These are phyloP conservation scores for Dactylonectria estremocensis DNA, from an alignment of 2,329 filamentous ascomycete genomes.

Conservation along the genomic window DNA sequence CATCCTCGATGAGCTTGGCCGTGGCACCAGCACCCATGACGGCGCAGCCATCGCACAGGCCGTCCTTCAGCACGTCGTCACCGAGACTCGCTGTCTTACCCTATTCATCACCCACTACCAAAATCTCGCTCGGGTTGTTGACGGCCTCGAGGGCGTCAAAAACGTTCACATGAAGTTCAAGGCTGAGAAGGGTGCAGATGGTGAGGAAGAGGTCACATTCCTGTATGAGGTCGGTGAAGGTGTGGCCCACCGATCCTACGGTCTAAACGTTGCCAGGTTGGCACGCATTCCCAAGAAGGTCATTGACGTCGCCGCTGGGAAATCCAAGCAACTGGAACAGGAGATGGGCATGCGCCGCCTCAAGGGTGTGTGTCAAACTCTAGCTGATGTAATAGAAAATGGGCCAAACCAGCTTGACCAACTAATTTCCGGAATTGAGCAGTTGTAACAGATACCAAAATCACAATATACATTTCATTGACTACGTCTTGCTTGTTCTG, in stretches of 20 bases:
- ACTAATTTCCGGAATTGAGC: conserved; percentile 70
- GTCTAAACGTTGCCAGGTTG: conserved; percentile 90
- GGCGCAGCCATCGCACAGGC: conserved; percentile 96
- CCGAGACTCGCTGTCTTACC: conserved; percentile 81
- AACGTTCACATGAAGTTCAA: conserved; percentile 98
- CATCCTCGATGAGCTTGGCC: conserved; percentile 93
- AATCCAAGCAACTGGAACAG: conserved; percentile 86
- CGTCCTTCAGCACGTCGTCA: conserved; percentile 87
- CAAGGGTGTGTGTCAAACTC: conserved; percentile 60
- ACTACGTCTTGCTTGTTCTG: neutral
- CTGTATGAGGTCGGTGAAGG: conserved; percentile 93
- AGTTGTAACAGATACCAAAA: conserved; percentile 60
- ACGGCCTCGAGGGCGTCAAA: conserved; percentile 78
- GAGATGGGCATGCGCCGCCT: conserved; percentile 77
- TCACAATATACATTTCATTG: neutral
- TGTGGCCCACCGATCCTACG: conserved; percentile 94
- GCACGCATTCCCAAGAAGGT: conserved; percentile 85
- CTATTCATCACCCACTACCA: conserved; percentile 99
- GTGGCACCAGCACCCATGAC: conserved; percentile 95
- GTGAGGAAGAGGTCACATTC: conserved; percentile 89
- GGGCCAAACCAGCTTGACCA: conserved; percentile 65
- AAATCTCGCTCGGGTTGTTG: conserved; percentile 79
- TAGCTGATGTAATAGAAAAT: conserved; percentile 59
- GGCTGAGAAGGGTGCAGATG: conserved; percentile 56
- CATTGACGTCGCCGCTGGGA: conserved; percentile 83